A percentile compares a stretch with the other conserved stretches of the same genome.
Conservation (phyloP, 305 asterid species). For the Fraxinus nigra region DNA sequence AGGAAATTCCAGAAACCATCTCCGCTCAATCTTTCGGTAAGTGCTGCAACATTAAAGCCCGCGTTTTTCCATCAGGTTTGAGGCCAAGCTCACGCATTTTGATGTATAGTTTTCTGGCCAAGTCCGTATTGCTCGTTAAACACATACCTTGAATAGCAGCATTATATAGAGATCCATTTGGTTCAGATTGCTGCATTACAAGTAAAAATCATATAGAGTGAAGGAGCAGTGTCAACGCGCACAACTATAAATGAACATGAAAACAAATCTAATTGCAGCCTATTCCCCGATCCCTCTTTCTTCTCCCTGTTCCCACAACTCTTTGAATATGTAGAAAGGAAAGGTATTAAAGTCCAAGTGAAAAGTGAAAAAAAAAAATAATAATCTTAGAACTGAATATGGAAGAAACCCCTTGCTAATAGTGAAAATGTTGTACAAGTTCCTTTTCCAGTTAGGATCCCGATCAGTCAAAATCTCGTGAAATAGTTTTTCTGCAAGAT, state of each 20-base stretch:
- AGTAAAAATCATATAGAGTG: neutral
- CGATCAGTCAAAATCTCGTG: neutral
- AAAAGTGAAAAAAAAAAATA: neutral
- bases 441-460: neutral
- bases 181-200: constrained; percentile 50
- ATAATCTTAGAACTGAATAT: neutral
- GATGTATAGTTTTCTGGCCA: constrained; percentile 63
- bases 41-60: constrained; percentile 87
- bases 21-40: constrained; percentile 38
- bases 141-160: constrained; percentile 92
- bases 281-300: neutral
- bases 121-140: constrained; percentile 51
- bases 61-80: constrained; percentile 79
- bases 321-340: neutral
- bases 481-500: neutral
- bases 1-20: neutral
- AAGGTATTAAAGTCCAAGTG: neutral
- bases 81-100: constrained; percentile 73
- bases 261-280: neutral
- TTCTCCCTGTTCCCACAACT: neutral
- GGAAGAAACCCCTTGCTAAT: neutral
- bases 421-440: neutral
- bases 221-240: neutral
- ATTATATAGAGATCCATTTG: constrained; percentile 76
- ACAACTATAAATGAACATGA: neutral